Conservation (phyloP, 73 alveolate species). For the Paramecium caudatum region DNA sequence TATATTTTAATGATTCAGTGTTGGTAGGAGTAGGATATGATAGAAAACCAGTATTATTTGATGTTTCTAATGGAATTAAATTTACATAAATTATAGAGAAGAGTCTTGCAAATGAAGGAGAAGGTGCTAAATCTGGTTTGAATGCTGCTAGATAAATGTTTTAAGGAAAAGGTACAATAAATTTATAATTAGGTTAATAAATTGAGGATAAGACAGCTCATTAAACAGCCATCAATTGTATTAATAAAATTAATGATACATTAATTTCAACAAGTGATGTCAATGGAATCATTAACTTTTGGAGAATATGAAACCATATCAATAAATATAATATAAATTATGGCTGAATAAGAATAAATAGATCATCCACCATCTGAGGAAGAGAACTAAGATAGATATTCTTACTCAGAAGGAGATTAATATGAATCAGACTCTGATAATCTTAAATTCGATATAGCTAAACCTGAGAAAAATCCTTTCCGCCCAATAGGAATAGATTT, state of each 20-base stretch:
- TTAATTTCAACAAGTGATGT: constrained; percentile 66
- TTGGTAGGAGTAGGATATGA: constrained; percentile 60
- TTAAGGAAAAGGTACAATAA: background rate
- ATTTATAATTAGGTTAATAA: background rate
- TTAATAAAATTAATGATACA: background rate
- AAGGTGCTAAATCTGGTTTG: background rate
- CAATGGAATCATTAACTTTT: constrained; percentile 53
- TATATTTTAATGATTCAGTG: background rate
- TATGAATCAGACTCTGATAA: constrained; percentile 65
- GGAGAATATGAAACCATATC: constrained; percentile 44
- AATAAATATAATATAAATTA: too few relatives aligned
- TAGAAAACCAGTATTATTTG: background rate
- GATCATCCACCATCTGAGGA: constrained; percentile 4
- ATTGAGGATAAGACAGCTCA: constrained; percentile 23
- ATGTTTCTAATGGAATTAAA: background rate
- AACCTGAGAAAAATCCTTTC: constrained; percentile 62
- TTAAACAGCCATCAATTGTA: constrained; percentile 17
- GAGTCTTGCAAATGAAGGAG: background rate
- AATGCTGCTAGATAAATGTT: constrained; percentile 29
- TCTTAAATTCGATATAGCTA: constrained; percentile 55
- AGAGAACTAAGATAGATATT: constrained; percentile 6
- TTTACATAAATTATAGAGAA: constrained; percentile 4
- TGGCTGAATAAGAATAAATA: constrained; percentile 51
- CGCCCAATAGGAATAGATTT: constrained; percentile 59
- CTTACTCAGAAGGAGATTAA: constrained; percentile 67